Conservation (phyloP, 345 rosid genomes). For the Trapa incisa region DNA sequence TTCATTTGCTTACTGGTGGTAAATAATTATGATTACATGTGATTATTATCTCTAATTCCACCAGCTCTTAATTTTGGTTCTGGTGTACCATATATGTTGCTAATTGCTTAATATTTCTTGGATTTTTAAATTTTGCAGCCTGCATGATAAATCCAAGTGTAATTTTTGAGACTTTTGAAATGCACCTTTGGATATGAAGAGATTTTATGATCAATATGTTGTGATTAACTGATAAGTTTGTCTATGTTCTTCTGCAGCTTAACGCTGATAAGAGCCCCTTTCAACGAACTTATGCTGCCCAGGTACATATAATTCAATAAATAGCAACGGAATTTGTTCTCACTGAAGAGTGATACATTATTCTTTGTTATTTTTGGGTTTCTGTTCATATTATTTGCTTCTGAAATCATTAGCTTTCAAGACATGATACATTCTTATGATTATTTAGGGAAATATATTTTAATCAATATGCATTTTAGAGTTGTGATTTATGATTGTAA, state of each 20-base stretch:
- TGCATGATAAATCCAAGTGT: no score
- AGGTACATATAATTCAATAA: conserved; percentile 28
- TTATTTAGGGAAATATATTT: neutral
- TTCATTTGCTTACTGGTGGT: no score
- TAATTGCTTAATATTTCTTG: no score
- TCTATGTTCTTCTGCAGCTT: conserved; percentile 44
- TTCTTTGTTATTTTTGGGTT: neutral
- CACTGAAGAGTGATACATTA: no score
- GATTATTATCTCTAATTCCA: no score
- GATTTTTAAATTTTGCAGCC: no score
- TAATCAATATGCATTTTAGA: neutral
- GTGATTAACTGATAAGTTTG: conserved; percentile 3
- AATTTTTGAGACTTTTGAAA: neutral
- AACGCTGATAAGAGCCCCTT: conserved; percentile 88
- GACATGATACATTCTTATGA: neutral
- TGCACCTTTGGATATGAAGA: neutral
- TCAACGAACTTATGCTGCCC: conserved; percentile 91
- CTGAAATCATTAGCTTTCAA: neutral
- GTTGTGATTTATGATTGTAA: neutral
- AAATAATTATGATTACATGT: no score
- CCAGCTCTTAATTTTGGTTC: no score
- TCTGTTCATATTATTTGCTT: neutral
- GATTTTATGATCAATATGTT: neutral
- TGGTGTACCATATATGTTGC: no score
- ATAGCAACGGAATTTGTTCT: no score